Evolutionary conservation across 2,329 filamentous ascomycete species (phyloP).

Genomic region (Canariomyces notabilis): DNA sequence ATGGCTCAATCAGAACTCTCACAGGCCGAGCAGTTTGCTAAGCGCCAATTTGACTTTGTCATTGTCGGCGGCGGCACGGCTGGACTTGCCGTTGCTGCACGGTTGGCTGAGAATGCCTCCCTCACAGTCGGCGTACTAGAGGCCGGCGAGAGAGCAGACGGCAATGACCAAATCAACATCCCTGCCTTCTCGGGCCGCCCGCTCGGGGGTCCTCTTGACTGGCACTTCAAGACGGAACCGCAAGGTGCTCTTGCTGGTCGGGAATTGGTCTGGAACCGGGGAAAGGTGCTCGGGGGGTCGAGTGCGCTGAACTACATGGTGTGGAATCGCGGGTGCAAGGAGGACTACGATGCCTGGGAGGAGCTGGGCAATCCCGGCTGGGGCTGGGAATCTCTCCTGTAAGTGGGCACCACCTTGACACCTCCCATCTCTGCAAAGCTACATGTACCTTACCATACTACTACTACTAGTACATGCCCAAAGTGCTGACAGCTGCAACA

Average conservation of each 20-base stretch:
- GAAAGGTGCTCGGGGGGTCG: conserved; percentile 57
- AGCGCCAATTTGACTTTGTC: conserved; percentile 28
- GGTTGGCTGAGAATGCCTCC: conserved; percentile 40
- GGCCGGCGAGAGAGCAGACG: conserved; percentile 33
- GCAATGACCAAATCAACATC: conserved; percentile 28
- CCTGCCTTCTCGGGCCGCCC: conserved; percentile 35
- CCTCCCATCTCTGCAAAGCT: too few species aligned
- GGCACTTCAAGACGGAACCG: conserved; percentile 37
- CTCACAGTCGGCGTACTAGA: conserved; percentile 42
- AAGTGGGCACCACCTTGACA: too few species aligned
- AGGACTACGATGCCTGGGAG: conserved; percentile 54
- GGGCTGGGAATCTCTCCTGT: conserved; percentile 47
- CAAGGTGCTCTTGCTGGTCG: conserved; percentile 37
- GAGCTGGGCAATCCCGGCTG: conserved; percentile 54
- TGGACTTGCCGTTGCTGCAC: conserved; percentile 45
- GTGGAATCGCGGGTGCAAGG: conserved; percentile 41
- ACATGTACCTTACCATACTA: too few species aligned
- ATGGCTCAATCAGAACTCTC: neutral
- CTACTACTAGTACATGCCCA: too few species aligned
- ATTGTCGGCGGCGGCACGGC: conserved; percentile 52
- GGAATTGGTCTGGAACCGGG: conserved; percentile 37
- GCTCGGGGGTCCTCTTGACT: conserved; percentile 36
- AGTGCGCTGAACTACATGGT: conserved; percentile 57
- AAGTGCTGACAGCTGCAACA: too few species aligned
- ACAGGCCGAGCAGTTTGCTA: conserved; percentile 13